phyloP scores from a whole-genome alignment of 2,329 filamentous ascomycete genomes.

The Monosporascus sp. region DNA sequence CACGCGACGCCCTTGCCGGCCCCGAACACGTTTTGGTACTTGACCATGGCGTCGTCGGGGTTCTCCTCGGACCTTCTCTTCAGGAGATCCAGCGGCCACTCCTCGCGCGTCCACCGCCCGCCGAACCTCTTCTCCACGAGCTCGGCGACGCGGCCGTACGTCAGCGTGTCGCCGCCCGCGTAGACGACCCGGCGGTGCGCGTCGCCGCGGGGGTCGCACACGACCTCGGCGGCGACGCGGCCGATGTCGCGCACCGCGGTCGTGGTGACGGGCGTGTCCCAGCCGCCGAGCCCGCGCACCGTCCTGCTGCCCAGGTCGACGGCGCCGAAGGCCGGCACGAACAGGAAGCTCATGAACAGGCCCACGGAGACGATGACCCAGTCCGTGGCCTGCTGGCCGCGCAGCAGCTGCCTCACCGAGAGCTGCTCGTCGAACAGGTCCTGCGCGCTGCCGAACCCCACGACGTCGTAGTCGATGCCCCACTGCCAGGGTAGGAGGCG shows the following conservation, averaged over 20 bases:
- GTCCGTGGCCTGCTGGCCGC: slow-evolving; percentile 38
- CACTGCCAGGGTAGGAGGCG: slow-evolving; percentile 69
- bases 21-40: slow-evolving; percentile 51
- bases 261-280: slow-evolving; percentile 57
- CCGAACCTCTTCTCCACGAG: slow-evolving; percentile 39
- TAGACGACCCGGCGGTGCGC: slow-evolving; percentile 35
- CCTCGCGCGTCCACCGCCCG: slow-evolving; percentile 34
- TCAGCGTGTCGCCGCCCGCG: slow-evolving; percentile 50
- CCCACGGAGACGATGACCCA: slow-evolving; percentile 67
- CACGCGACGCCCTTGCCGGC: slow-evolving; percentile 47
- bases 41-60: slow-evolving; percentile 41
- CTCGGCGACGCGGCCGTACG: slow-evolving; percentile 42
- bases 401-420: slow-evolving; percentile 48
- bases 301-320: slow-evolving; percentile 41
- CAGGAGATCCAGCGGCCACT: slow-evolving; percentile 39
- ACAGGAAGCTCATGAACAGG: slow-evolving; percentile 66
- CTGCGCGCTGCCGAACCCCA: slow-evolving; percentile 54
- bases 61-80: slow-evolving; percentile 33
- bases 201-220: slow-evolving; percentile 33
- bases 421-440: slow-evolving; percentile 65
- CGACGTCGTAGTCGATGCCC: slow-evolving; percentile 64
- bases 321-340: slow-evolving; percentile 57
- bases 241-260: slow-evolving; percentile 63
- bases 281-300: slow-evolving; percentile 53
- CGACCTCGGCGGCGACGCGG: slow-evolving; percentile 51